Percentiles rank a stretch among this genome's conserved stretches.
These are phyloP conservation scores for Halophytophthora polymorphica DNA, from an alignment of 352 stramenopile genomes.

Conservation along the genomic window DNA sequence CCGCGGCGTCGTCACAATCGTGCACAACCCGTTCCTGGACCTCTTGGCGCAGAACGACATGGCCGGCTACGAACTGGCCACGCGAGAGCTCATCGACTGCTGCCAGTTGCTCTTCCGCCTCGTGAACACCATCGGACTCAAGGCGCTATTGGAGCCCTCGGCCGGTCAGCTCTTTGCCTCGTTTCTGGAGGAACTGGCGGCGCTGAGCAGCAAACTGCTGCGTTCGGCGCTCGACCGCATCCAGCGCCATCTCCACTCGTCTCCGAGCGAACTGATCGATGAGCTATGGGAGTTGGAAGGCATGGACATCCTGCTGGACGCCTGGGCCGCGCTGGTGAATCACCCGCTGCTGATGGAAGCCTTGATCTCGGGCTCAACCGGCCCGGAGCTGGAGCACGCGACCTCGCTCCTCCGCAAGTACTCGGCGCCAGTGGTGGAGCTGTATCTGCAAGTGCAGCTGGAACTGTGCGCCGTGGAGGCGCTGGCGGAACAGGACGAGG, in stretches of 20 bases:
- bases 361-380: conserved; percentile 13
- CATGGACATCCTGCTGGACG: conserved; percentile 75
- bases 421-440: conserved; percentile 59
- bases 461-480: conserved; percentile 67
- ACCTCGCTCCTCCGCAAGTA: conserved; percentile 47
- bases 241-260: conserved; percentile 44
- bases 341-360: conserved; percentile 51
- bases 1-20: conserved; percentile 51
- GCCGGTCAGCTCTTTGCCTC: conserved; percentile 44
- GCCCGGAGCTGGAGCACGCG: conserved; percentile 32
- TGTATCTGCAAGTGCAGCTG: conserved; percentile 77
- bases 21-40: conserved; percentile 75
- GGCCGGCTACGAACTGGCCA: conserved; percentile 64
- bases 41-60: conserved; percentile 60
- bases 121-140: conserved; percentile 70
- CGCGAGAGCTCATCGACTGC: conserved; percentile 80
- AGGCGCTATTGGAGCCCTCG: conserved; percentile 39
- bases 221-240: conserved; percentile 65
- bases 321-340: conserved; percentile 72
- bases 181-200: conserved; percentile 69
- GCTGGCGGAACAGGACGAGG: conserved; percentile 68
- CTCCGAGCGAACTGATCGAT: conserved; percentile 46
- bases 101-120: conserved; percentile 78
- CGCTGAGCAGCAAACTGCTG: conserved; percentile 67
- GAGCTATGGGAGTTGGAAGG: conserved; percentile 85